A percentile compares a stretch with the other conserved stretches of the same genome.
phyloP scores from a whole-genome alignment of 2,329 filamentous ascomycete species.

The Sclerotinia subarctica region DNA sequence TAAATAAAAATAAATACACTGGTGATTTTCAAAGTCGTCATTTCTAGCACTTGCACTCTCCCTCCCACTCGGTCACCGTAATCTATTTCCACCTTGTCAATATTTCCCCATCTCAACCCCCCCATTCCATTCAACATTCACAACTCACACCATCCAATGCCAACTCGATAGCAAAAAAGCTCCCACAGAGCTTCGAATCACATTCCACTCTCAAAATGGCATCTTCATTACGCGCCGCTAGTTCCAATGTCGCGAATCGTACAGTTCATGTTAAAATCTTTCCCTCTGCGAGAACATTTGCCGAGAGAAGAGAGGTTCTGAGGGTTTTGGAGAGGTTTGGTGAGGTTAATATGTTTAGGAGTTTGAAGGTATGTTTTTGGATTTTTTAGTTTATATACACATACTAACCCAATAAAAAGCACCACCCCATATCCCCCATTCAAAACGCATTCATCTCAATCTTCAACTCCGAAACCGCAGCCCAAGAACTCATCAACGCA shows the following conservation, averaged over 20 bases:
- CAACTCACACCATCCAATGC: not conserved
- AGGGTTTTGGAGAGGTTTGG: slow-evolving; percentile 38
- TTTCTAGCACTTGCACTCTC: no score
- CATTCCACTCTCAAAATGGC: not conserved
- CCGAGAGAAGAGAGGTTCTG: slow-evolving; percentile 38
- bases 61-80: no score
- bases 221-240: slow-evolving; percentile 5
- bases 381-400: not conserved
- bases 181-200: not conserved
- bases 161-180: not conserved
- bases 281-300: slow-evolving; percentile 34
- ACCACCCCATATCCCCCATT: slow-evolving; percentile 26
- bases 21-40: no score
- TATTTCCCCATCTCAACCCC: not conserved
- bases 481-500: slow-evolving; percentile 27
- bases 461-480: slow-evolving; percentile 30
- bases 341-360: slow-evolving; percentile 37
- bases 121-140: not conserved
- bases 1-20: no score
- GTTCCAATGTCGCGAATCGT: slow-evolving; percentile 23
- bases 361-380: slow-evolving; percentile 32
- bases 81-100: not conserved
- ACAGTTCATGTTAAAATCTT: slow-evolving; percentile 37
- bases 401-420: slow-evolving; percentile 23
- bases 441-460: slow-evolving; percentile 35